phyloP scores from a whole-genome alignment of 176 grass and related monocot species.

The Rhynchospora breviuscula region DNA sequence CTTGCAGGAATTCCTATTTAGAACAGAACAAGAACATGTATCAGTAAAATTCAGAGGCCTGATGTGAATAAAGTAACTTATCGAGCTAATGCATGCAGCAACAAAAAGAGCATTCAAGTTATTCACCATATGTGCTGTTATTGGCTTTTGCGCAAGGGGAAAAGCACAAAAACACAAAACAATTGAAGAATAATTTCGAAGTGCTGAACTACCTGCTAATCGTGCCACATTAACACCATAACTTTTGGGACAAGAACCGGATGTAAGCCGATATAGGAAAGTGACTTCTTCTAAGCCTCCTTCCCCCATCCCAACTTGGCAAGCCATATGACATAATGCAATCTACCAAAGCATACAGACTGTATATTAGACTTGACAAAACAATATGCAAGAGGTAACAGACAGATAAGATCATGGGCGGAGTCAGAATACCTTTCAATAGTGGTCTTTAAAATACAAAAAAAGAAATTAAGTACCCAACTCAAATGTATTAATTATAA shows the following conservation, averaged over 20 bases:
- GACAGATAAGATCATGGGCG: neutral
- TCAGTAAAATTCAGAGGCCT: neutral
- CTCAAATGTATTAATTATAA: too few relatives aligned
- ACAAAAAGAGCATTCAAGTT: neutral
- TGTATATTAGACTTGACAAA: conserved; percentile 22
- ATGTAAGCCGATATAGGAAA: conserved; percentile 73
- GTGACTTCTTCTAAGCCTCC: conserved; percentile 78
- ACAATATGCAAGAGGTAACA: neutral
- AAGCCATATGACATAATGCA: conserved; percentile 85
- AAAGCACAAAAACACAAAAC: neutral
- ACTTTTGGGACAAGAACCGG: conserved; percentile 94
- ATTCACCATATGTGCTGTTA: neutral
- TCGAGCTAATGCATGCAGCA: neutral
- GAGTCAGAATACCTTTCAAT: too few relatives aligned
- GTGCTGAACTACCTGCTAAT: conserved; percentile 55
- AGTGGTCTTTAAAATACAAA: neutral
- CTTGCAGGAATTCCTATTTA: conserved; percentile 69
- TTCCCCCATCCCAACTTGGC: conserved; percentile 55
- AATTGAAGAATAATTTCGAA: conserved; percentile 2
- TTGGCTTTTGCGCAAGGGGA: neutral
- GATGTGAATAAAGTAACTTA: neutral
- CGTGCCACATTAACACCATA: conserved; percentile 97
- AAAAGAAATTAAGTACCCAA: neutral
- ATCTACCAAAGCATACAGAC: conserved; percentile 48
- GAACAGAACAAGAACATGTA: neutral